phyloP scores from a whole-genome alignment of 345 rosid genomes.

The Eucalyptus polybractea region DNA sequence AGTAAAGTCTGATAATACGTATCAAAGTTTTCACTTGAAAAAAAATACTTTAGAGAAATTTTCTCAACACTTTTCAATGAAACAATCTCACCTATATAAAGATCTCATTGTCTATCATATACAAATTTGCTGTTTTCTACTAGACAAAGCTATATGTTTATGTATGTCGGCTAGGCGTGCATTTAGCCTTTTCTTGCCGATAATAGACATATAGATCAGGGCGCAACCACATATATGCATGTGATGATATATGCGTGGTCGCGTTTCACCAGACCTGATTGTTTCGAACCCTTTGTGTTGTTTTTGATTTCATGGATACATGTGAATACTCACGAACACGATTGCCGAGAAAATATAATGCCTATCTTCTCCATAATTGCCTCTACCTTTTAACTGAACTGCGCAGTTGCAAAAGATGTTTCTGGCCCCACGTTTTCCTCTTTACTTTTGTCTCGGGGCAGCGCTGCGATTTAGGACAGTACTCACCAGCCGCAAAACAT shows the following conservation, averaged over 20 bases:
- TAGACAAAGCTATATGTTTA: neutral
- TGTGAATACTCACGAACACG: neutral
- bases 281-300: neutral
- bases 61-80: neutral
- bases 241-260: neutral
- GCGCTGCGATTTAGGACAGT: neutral
- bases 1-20: too few species aligned
- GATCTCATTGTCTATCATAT: neutral
- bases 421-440: neutral
- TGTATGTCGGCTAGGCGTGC: neutral
- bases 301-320: neutral
- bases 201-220: neutral
- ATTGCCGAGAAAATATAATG: neutral
- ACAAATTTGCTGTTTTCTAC: neutral
- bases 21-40: too few species aligned
- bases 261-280: neutral
- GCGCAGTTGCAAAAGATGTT: neutral
- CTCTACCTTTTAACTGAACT: neutral
- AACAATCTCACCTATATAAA: neutral
- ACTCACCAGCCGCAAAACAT: neutral
- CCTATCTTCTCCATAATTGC: too few species aligned
- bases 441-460: neutral
- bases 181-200: neutral
- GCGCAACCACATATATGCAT: neutral
- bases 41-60: too few species aligned